phyloP scores from a whole-genome alignment of 1,284 basidiomycete species.

The Sporisorium sorghi region DNA sequence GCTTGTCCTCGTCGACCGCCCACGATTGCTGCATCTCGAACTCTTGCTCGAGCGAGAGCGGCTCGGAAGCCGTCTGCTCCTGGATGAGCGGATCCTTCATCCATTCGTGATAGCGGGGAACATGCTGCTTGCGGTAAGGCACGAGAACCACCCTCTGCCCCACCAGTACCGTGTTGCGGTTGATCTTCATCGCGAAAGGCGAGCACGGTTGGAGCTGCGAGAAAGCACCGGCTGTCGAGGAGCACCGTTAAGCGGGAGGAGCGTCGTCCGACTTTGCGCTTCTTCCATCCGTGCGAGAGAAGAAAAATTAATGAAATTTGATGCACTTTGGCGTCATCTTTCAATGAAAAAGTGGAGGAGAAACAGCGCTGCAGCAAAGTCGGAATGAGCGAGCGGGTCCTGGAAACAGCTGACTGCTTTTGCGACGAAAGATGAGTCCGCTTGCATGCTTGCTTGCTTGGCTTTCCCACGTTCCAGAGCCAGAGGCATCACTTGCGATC shows the following conservation, averaged over 20 bases:
- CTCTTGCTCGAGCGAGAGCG: constrained; percentile 83
- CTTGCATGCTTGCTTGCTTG: constrained; percentile 32
- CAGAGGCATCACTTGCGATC: background rate
- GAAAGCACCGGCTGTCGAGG: background rate
- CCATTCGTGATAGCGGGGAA: constrained; percentile 81
- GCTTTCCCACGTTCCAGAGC: constrained; percentile 5
- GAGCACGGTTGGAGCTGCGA: background rate
- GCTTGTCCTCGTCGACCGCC: constrained; percentile 87
- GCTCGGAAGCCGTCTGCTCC: constrained; percentile 86
- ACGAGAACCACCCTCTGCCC: constrained; percentile 78
- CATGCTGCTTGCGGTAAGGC: constrained; percentile 73
- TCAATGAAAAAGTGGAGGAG: constrained; percentile 22
- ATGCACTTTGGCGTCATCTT: constrained; percentile 45
- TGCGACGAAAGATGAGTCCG: constrained; percentile 28
- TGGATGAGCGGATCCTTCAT: constrained; percentile 83
- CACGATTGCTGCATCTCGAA: constrained; percentile 92
- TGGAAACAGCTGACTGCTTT: background rate
- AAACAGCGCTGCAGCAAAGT: constrained; percentile 18
- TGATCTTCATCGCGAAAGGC: constrained; percentile 74
- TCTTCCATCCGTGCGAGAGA: constrained; percentile 24
- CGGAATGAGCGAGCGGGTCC: constrained; percentile 15
- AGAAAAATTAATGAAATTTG: background rate
- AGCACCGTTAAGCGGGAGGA: too few species aligned
- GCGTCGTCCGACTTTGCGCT: too few species aligned
- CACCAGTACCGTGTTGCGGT: constrained; percentile 76